These are phyloP conservation scores for Russula sp. DNA, from an alignment of 768 basidiomycete species.

Conservation along the genomic window DNA sequence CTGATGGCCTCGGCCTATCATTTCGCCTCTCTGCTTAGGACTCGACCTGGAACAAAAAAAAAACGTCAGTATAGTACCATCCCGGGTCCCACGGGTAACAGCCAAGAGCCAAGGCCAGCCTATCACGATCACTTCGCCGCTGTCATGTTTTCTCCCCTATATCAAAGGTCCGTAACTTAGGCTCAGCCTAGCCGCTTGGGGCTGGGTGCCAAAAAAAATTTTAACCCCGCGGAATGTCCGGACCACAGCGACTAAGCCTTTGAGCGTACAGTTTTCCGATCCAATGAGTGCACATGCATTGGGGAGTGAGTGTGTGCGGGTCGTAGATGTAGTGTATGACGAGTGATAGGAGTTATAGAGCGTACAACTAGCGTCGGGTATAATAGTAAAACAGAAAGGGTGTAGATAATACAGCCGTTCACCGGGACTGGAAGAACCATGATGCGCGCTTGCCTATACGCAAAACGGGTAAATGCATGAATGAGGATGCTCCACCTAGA, in stretches of 20 bases:
- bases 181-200: conserved; percentile 21
- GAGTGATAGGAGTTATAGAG: conserved; percentile 24
- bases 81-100: conserved; percentile 10
- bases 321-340: conserved; percentile 30
- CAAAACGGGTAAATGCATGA: conserved; percentile 11
- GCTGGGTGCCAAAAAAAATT: conserved; percentile 13
- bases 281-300: conserved; percentile 27
- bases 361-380: conserved; percentile 29
- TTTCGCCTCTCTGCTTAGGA: not conserved
- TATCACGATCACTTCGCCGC: conserved; percentile 14
- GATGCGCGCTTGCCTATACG: conserved; percentile 64
- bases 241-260: not conserved
- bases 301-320: conserved; percentile 15
- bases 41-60: not conserved
- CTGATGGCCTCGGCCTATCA: not conserved
- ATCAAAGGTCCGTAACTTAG: conserved; percentile 3
- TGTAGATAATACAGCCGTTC: conserved; percentile 29
- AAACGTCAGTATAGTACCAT: not conserved
- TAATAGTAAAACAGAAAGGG: conserved; percentile 27
- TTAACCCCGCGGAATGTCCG: conserved; percentile 19
- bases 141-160: conserved; percentile 14
- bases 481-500: conserved; percentile 16
- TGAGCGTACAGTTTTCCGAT: not conserved
- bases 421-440: conserved; percentile 89
- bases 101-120: conserved; percentile 1